phyloP scores from a whole-genome alignment of 768 basidiomycete species.

The Lepiota subincarnata region DNA sequence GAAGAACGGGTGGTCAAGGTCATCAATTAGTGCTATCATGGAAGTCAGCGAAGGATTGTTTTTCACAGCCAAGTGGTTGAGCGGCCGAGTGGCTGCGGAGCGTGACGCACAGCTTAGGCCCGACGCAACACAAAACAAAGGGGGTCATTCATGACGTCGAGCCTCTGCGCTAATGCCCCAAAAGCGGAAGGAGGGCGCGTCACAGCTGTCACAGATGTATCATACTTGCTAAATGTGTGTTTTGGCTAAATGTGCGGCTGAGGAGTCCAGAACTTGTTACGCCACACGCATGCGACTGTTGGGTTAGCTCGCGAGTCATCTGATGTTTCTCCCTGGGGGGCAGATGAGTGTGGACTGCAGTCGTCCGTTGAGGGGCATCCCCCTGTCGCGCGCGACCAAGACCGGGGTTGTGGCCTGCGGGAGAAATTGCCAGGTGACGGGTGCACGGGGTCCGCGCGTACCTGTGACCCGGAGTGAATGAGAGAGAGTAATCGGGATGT shows the following conservation, averaged over 20 bases:
- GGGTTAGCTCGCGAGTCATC: conserved; percentile 13
- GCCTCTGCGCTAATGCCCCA: not conserved
- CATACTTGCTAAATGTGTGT: not conserved
- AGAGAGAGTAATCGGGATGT: conserved; percentile 6
- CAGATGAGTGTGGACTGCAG: not conserved
- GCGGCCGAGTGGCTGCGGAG: too few species aligned
- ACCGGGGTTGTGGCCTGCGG: conserved; percentile 8
- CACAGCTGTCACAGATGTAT: not conserved
- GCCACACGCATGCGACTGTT: conserved; percentile 24
- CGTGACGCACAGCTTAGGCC: too few species aligned
- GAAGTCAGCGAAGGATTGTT: too few species aligned
- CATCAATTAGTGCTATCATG: too few species aligned
- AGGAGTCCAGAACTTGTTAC: conserved; percentile 15
- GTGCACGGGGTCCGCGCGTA: conserved; percentile 3
- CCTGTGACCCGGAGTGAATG: conserved; percentile 11
- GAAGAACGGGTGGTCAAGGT: not conserved
- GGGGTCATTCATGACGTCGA: conserved; percentile 9
- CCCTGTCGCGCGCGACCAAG: conserved; percentile 9
- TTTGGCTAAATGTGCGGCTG: conserved; percentile 1
- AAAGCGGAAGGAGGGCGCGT: not conserved
- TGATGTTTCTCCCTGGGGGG: conserved; percentile 11
- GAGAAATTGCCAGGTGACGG: conserved; percentile 4
- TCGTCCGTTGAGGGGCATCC: not conserved
- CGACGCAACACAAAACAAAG: not conserved
- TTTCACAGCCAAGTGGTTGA: too few species aligned